These are phyloP conservation scores for Acanthamoeba divionensis DNA, from an alignment of 208 protist species.

Conservation along the genomic window DNA sequence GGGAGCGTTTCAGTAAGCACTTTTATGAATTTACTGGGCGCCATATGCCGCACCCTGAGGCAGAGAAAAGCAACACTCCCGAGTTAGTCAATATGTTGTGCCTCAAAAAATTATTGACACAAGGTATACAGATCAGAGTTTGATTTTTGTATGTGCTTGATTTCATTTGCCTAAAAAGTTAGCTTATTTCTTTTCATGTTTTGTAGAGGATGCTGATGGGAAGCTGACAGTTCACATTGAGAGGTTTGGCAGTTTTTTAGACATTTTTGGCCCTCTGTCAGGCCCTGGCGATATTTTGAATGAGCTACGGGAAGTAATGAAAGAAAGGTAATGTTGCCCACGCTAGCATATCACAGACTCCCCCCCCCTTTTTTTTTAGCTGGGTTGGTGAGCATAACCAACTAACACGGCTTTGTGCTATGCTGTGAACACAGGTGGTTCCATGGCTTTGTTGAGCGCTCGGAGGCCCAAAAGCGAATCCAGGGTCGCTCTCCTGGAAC, in stretches of 20 bases:
- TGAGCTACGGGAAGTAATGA: background rate
- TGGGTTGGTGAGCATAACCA: background rate
- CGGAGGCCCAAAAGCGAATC: slow-evolving; percentile 18
- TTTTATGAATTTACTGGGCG: slow-evolving; percentile 51
- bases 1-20: slow-evolving; percentile 63
- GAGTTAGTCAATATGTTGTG: no score
- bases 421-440: background rate
- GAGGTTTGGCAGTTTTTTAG: slow-evolving; percentile 65
- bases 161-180: no score
- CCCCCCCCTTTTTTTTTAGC: background rate
- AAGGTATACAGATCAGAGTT: no score
- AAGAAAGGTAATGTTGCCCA: background rate
- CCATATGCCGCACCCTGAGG: background rate
- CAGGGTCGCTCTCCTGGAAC: background rate
- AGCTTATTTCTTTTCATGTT: no score
- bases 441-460: background rate
- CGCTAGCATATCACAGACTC: no score
- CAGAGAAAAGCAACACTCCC: no score
- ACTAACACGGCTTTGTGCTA: background rate
- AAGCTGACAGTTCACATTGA: slow-evolving; percentile 54
- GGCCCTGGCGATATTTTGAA: background rate
- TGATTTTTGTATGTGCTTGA: no score
- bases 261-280: slow-evolving; percentile 62
- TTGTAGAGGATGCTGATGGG: background rate
- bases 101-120: no score